Conservation (phyloP, 306 rosid species). For the Amphicarpaea edgeworthii region DNA sequence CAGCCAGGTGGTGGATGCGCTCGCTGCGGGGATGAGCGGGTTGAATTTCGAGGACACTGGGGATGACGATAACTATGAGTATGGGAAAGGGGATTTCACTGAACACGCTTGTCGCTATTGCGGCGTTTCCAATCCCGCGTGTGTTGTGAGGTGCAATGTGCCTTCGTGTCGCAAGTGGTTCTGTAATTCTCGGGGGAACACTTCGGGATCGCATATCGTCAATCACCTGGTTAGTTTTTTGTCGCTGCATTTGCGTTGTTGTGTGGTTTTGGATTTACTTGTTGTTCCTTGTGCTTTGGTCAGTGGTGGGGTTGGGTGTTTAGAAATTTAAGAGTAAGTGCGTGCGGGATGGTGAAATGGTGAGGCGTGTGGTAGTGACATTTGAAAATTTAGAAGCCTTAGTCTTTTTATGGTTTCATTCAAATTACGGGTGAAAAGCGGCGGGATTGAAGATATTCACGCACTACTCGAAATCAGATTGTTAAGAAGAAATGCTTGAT, state of each 20-base stretch:
- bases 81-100: conserved; percentile 90
- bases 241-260: neutral
- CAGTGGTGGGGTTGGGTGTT: conserved; percentile 19
- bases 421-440: neutral
- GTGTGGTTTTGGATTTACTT: neutral
- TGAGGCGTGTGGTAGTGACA: neutral
- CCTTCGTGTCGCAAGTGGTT: conserved; percentile 99
- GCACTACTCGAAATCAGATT: neutral
- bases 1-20: conserved; percentile 80
- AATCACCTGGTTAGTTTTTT: conserved; percentile 86
- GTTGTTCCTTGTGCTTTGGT: neutral
- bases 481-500: conserved; percentile 12
- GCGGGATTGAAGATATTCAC: neutral
- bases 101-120: conserved; percentile 98
- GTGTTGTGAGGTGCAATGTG: conserved; percentile 98
- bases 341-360: neutral
- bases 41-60: conserved; percentile 95
- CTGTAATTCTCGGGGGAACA: conserved; percentile 96
- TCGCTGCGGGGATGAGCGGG: conserved; percentile 90
- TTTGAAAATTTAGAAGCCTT: conserved; percentile 19
- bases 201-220: conserved; percentile 97
- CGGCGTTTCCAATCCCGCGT: conserved; percentile 95
- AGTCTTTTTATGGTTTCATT: conserved; percentile 5
- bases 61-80: conserved; percentile 85
- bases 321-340: neutral